Evolutionary conservation across 192 early-diverging fungal genomes (phyloP), one percentile per base, ranked within the genome.

Genomic region (Allomyces arbusculus): DNA sequence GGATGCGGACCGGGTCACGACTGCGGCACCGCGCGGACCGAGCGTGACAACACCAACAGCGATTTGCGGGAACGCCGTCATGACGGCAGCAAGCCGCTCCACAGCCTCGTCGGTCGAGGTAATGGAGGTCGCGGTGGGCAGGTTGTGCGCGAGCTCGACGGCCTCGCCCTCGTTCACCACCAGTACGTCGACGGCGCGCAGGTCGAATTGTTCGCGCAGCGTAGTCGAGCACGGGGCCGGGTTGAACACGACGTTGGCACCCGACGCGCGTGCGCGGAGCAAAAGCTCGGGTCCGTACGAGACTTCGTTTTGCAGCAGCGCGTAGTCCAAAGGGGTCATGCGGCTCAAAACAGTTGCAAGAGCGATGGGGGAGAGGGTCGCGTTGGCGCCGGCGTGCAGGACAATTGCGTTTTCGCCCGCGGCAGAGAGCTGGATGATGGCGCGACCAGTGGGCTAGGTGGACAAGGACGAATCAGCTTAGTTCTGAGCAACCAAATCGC

Each of bases 381-480:
- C 19, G 62, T 63, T 63, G 24, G 62, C 23, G 24, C 62, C 62
- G 12, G 62, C 20, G 62, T n/a, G 22, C 62, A 63, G 62, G 19
- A 63, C 62, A 22, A 63, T 63, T 11, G 62, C 62, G 62, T 63
- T 63, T 14, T 63, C 62, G 62, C 62, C 62, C 62, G 62, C 12
- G 24, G 24, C 23, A 4, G 24, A 33, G 62, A 26, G 62, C 62
- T 63, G 62, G 62, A 63, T 63, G 62, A 63, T 63, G 62, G 62
- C 62, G 24, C 62, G 24, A 8, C 62, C 62, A 3, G 62, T 63
- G 24, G 62, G 24, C 62, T 63, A 22, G 12, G 3, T 22, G 33
- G 7, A 8, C 2, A 7, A 3, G 8, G 7, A 40, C 7, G 33
- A 40, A 7, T 8, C 33, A 40, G 7, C 0, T 58, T 6, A 20